Base-by-base conservation (phyloP, 73 alveolate species). In the Paramecium pentaurelia region DNA sequence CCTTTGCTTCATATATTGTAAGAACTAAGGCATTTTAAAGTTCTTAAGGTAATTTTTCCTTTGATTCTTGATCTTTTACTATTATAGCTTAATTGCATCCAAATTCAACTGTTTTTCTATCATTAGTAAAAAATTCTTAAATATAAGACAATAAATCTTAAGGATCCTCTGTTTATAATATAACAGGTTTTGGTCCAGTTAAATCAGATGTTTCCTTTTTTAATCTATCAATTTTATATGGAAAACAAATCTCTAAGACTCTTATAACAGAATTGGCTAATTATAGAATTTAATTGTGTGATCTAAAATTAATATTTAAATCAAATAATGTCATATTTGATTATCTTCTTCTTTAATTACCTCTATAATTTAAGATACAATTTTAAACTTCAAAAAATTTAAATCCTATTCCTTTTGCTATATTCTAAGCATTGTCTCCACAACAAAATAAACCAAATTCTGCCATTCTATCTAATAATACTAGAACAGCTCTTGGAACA, bases 331-430 rank as follows among this genome's bases (percentile, higher is more conserved):
- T 51, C 18, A 93, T 86, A 47, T 37, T 47, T 11, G 32, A 92
- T 16, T 37, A 14, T 36, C 45, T 40, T 16, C 34, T 12, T 9
- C n/a, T 25, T 12, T 58, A 28, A 14, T 2, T 6, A 27, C 49
- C 22, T 18, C 36, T 59, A 12, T 36, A 60, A 8, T 86, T 58
- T 37, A 88, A 34, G 85, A 94, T 96, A 32, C 95, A 37, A 37
- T 73, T 36, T 60, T 91, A 89, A 64, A 97, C 80, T 60, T 97
- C 99, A 16, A 83, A 60, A 93, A 97, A 97, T 45, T 97, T 93
- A 75, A 97, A 96, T 14, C 98, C 98, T 28, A 97, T 98, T 44
- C 99, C 99, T 93, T 92, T 96, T 11, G 99, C 99, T 9, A 97
- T 96, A 16, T 97, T 97, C 45, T 97, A 93, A 12, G 99, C 98